Percentiles rank a stretch among this genome's conserved stretches.
phyloP scores from a whole-genome alignment of 331 rosid genomes.

The Telfairia occidentalis region DNA sequence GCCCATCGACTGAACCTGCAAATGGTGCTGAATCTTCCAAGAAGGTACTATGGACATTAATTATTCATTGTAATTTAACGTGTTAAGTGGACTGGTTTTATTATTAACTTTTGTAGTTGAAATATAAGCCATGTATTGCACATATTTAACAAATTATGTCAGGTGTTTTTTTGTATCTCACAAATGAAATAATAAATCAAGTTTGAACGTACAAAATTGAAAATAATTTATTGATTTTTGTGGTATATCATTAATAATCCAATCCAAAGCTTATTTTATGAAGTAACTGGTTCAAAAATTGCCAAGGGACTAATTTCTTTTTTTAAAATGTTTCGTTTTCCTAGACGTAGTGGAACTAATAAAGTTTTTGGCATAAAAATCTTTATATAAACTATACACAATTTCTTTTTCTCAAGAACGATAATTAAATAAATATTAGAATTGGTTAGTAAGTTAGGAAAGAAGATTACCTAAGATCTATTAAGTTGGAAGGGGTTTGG shows the following conservation, averaged over 20 bases:
- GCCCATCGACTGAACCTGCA: constrained; percentile 36
- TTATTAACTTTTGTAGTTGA: background rate
- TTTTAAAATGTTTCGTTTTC: background rate
- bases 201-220: background rate
- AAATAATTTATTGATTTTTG: background rate
- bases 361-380: background rate
- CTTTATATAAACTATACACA: background rate
- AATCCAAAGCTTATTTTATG: background rate
- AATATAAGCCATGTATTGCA: background rate
- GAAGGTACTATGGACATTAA: constrained; percentile 26
- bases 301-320: background rate
- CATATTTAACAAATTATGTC: background rate
- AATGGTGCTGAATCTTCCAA: constrained; percentile 41
- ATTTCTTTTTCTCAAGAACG: background rate
- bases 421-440: background rate
- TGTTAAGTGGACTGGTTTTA: background rate
- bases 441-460: background rate
- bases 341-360: background rate
- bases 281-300: background rate
- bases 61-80: background rate
- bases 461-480: background rate
- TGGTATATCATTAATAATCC: background rate
- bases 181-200: background rate
- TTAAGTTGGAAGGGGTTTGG: background rate
- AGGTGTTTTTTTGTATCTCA: background rate